These are phyloP conservation scores for Myxozyma neotropica DNA, from an alignment of 805 yeast genomes.

Conservation along the genomic window DNA sequence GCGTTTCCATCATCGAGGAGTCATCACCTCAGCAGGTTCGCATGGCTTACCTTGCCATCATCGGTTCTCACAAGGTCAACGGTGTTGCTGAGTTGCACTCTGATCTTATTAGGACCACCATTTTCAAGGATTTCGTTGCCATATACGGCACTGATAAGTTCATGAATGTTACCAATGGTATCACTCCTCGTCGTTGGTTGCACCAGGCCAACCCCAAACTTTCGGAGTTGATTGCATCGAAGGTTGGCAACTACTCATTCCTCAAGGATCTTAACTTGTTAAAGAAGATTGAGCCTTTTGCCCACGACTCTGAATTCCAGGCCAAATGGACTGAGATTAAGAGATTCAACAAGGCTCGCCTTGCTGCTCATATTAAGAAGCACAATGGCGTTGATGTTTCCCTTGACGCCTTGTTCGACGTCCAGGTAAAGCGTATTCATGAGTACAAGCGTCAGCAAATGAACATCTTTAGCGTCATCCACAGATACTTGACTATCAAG, in stretches of 20 bases:
- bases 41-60: conserved; percentile 89
- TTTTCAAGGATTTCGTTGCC: conserved; percentile 85
- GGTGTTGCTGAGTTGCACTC: conserved; percentile 97
- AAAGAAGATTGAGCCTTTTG: conserved; percentile 65
- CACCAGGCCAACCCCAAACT: conserved; percentile 88
- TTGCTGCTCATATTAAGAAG: conserved; percentile 67
- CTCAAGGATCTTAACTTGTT: conserved; percentile 68
- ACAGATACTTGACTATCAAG: conserved; percentile 78
- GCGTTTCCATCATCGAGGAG: conserved; percentile 87
- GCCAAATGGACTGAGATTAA: conserved; percentile 72
- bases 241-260: conserved; percentile 69
- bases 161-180: conserved; percentile 91
- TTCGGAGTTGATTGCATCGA: conserved; percentile 70
- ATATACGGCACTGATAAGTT: conserved; percentile 81
- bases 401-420: conserved; percentile 76
- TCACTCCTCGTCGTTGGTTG: conserved; percentile 96
- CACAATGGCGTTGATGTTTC: conserved; percentile 69
- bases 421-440: conserved; percentile 93
- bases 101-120: conserved; percentile 83
- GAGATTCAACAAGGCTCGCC: conserved; percentile 63
- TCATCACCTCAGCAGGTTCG: conserved; percentile 76
- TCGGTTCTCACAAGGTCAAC: conserved; percentile 90
- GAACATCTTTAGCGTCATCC: conserved; percentile 85
- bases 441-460: conserved; percentile 95
- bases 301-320: conserved; percentile 70